These are phyloP conservation scores for Metschnikowia dekortorum DNA, from an alignment of 805 yeast species.

Conservation along the genomic window DNA sequence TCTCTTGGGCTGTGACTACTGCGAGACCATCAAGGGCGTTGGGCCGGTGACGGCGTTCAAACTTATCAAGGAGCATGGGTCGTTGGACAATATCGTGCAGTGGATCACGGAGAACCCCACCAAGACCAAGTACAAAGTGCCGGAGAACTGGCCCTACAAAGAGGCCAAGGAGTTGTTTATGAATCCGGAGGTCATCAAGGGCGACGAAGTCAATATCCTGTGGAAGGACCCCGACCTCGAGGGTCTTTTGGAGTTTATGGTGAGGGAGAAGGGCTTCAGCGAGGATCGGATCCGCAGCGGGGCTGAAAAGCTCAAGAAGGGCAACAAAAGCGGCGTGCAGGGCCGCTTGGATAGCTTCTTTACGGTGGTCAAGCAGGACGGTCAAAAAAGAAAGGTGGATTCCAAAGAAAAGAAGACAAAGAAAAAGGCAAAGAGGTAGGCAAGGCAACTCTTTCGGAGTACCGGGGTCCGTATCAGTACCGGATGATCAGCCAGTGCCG, in stretches of 20 bases:
- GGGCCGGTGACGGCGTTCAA: slow-evolving; percentile 95
- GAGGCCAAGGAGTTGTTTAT: slow-evolving; percentile 83
- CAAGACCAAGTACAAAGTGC: slow-evolving; percentile 70
- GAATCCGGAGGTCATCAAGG: slow-evolving; percentile 72
- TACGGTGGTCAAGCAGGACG: slow-evolving; percentile 48
- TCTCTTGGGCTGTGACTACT: slow-evolving; percentile 92
- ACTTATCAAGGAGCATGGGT: slow-evolving; percentile 77
- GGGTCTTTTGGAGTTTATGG: slow-evolving; percentile 78
- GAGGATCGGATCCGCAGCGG: slow-evolving; percentile 91
- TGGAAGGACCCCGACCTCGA: slow-evolving; percentile 89
- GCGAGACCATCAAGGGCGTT: slow-evolving; percentile 90
- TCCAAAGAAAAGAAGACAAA: slow-evolving; percentile 28
- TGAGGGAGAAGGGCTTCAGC: slow-evolving; percentile 81
- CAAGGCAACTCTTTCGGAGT: no score
- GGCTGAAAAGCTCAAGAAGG: slow-evolving; percentile 78
- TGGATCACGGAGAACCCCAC: slow-evolving; percentile 51
- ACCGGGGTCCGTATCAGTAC: no score
- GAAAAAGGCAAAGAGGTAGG: slow-evolving; percentile 20
- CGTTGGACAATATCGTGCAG: slow-evolving; percentile 74
- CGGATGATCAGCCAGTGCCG: no score
- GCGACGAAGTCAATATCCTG: slow-evolving; percentile 61
- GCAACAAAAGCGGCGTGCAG: slow-evolving; percentile 79
- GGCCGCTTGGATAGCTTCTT: slow-evolving; percentile 93
- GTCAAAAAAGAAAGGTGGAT: slow-evolving; percentile 37
- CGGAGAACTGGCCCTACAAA: slow-evolving; percentile 91